These are phyloP conservation scores for Trichoderma atroviride DNA, from an alignment of 2,329 filamentous ascomycete genomes.

Conservation along the genomic window DNA sequence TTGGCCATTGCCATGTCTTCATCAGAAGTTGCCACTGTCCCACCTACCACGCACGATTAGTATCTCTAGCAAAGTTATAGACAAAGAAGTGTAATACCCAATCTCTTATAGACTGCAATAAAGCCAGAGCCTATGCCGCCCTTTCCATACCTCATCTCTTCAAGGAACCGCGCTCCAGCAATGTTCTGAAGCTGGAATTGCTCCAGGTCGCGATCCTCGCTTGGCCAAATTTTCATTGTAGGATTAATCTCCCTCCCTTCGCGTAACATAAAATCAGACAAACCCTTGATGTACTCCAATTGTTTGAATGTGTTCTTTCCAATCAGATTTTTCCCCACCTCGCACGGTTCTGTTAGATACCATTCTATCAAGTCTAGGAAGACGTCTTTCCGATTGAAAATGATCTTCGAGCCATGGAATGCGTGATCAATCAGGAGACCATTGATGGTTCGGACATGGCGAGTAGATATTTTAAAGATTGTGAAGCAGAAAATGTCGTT, in stretches of 20 bases:
- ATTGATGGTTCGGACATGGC: constrained; percentile 2
- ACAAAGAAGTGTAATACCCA: background rate
- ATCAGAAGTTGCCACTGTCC: background rate
- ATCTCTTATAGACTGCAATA: background rate
- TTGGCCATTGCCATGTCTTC: background rate
- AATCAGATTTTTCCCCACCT: background rate
- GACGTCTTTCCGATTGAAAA: background rate
- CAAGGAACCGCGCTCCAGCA: background rate
- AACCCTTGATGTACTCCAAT: background rate
- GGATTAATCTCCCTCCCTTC: background rate
- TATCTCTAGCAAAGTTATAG: background rate
- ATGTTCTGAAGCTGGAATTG: background rate
- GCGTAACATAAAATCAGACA: background rate
- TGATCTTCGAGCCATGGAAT: constrained; percentile 13
- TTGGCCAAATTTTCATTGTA: background rate
- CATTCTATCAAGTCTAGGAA: background rate
- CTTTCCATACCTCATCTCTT: background rate
- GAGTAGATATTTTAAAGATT: background rate
- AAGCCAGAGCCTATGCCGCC: background rate
- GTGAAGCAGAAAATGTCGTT: background rate
- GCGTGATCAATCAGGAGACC: constrained; percentile 13
- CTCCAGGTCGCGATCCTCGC: background rate
- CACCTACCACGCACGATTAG: background rate
- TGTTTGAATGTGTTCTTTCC: background rate
- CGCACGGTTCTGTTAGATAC: constrained; percentile 1